These are phyloP conservation scores for Fusarium solani-melongenae DNA, from an alignment of 2,329 filamentous ascomycete genomes.

Conservation along the genomic window DNA sequence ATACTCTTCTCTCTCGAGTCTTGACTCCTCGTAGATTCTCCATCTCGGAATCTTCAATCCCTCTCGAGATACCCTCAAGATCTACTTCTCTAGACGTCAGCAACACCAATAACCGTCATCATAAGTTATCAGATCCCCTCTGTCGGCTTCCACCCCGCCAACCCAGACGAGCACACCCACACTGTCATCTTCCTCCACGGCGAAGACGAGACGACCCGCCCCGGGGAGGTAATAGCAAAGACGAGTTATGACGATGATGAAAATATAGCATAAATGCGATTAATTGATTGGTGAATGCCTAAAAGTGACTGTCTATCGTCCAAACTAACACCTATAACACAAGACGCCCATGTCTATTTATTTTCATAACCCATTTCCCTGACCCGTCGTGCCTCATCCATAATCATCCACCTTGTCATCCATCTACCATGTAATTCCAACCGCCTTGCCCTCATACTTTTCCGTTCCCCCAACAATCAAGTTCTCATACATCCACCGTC, in stretches of 20 bases:
- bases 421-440: slow-evolving; percentile 45
- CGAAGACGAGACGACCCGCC: slow-evolving; percentile 51
- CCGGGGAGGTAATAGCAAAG: not conserved
- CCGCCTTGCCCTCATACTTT: slow-evolving; percentile 44
- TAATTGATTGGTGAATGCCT: not conserved
- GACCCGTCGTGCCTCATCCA: not conserved
- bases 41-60: not conserved
- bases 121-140: not conserved
- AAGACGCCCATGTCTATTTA: not conserved
- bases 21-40: not conserved
- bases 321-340: not conserved
- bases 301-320: not conserved
- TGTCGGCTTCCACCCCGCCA: not conserved
- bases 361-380: not conserved
- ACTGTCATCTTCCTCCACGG: slow-evolving; percentile 59
- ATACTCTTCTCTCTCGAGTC: not conserved
- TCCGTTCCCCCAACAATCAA: slow-evolving; percentile 38
- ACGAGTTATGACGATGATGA: not conserved
- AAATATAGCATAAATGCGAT: not conserved
- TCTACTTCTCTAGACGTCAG: not conserved
- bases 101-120: not conserved
- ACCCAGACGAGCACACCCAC: slow-evolving; percentile 48
- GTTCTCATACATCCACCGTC: slow-evolving; percentile 55
- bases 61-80: not conserved
- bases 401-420: not conserved